Base-by-base conservation (phyloP, 768 basidiomycete species). In the Lactarius tabidus region DNA sequence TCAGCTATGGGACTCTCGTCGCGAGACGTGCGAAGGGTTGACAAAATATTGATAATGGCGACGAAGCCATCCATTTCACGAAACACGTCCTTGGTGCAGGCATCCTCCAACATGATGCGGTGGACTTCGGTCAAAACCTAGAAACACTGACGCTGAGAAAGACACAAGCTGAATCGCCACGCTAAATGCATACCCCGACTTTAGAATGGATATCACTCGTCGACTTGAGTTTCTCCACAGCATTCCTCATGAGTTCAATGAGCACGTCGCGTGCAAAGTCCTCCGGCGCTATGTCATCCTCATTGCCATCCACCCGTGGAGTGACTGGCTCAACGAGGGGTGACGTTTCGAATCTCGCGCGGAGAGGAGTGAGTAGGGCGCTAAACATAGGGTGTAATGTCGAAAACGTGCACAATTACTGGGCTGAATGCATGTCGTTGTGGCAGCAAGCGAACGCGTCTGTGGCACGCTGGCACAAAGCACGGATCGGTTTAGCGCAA, bases 61-160 rank as follows among this genome's bases (percentile, higher is more conserved):
- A 93, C 77, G 72, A 92, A 93, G 1, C 92, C 92, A 66, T 93
- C 92, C 71, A 89, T 78, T 71, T 92, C 89, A 6, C 92, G 81
- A 74, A 94, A 93, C 23, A 87, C 85, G 62, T 88, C 86, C 73
- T 87, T 89, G 14, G 89, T 89, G 51, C 74, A 77, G 2, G 79
- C 72, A 69, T 90, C 86, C 73, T 90, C 85, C 18, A 80, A 78
- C 79, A 93, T 80, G 28, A 88, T 84, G 18, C 84, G 79, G 60
- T 85, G 83, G 45, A 93, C 85, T 71, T 91, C 88, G 23, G 77
- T 76, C 63, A 91, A 73, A 41, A 85, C 81, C 90, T 91, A 61
- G 18, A 28, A 35, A 41, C n/a, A n/a, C 64, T 51, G 33, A 41
- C 20, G n/a, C 64, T 51, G 62, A 9, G 17, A 48, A 58, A 45